Conservation (phyloP, 768 basidiomycete genomes). For the Mrakia blollopis region DNA sequence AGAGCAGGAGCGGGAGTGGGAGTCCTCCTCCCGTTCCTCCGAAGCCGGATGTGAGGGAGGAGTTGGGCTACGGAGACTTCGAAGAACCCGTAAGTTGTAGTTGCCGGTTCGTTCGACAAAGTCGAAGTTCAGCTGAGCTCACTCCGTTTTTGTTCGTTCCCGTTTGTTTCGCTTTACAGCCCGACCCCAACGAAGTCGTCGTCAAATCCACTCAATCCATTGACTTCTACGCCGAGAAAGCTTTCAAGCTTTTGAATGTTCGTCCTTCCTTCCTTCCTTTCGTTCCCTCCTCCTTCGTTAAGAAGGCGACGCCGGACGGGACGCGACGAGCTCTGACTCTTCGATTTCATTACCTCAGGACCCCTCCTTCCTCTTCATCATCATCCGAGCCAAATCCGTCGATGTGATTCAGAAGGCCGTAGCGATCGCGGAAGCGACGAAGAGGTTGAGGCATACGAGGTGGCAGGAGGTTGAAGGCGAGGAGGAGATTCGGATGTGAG, state of each 20-base stretch:
- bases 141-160: neutral
- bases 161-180: neutral
- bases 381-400: slow-evolving; percentile 4
- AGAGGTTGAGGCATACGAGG: slow-evolving; percentile 11
- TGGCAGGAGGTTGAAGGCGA: slow-evolving; percentile 14
- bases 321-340: neutral
- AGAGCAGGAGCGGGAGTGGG: too few species aligned
- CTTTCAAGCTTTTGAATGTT: slow-evolving; percentile 26
- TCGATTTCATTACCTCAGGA: slow-evolving; percentile 14
- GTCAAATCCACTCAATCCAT: slow-evolving; percentile 14
- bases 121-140: neutral
- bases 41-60: slow-evolving; percentile 10
- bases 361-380: slow-evolving; percentile 22
- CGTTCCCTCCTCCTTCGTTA: neutral
- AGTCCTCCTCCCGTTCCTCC: slow-evolving; percentile 18
- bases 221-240: neutral
- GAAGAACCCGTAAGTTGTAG: slow-evolving; percentile 23
- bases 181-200: slow-evolving; percentile 27
- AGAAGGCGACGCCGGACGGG: too few species aligned
- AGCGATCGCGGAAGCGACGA: slow-evolving; percentile 16
- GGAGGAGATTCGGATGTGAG: slow-evolving; percentile 20
- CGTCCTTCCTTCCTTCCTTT: neutral
- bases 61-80: slow-evolving; percentile 20
- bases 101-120: neutral
- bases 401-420: slow-evolving; percentile 23